Percentiles rank a stretch among this genome's conserved stretches.
These are phyloP conservation scores for Parachlorella kessleri DNA, from an alignment of 139 green algal species.

Conservation along the genomic window DNA sequence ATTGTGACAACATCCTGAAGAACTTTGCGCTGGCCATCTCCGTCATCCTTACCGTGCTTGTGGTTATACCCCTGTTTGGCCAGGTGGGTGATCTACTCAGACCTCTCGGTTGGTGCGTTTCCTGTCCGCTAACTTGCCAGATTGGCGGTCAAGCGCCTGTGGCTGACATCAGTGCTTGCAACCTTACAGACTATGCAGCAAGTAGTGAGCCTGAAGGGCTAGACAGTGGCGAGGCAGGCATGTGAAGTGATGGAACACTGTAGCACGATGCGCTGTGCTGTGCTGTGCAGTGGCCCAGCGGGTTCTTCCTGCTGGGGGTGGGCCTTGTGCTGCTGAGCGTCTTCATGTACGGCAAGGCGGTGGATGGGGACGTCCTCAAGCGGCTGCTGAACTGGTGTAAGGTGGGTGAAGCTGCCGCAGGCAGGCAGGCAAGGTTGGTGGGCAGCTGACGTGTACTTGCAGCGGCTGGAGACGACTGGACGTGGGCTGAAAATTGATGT, in stretches of 20 bases:
- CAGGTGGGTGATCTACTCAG: background rate
- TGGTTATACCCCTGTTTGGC: conserved; percentile 59
- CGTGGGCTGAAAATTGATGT: no score
- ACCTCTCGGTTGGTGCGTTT: no score
- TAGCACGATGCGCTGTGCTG: no score
- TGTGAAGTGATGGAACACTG: no score
- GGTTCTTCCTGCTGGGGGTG: conserved; percentile 54
- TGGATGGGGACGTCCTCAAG: background rate
- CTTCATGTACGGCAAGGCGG: conserved; percentile 46
- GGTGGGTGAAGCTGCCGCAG: no score
- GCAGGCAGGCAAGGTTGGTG: no score
- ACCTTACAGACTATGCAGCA: background rate
- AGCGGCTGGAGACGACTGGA: no score
- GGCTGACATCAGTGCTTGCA: background rate
- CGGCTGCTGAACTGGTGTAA: no score
- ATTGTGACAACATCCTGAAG: conserved; percentile 64
- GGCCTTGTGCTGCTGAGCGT: conserved; percentile 49
- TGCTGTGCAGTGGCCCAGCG: conserved; percentile 52
- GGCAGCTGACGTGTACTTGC: no score
- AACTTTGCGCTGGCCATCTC: conserved; percentile 67
- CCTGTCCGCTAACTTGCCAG: background rate
- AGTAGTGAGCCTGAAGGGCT: background rate
- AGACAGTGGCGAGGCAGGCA: no score
- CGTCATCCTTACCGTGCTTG: conserved; percentile 63
- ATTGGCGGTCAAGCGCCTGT: background rate